These are phyloP conservation scores for Suillus fuscotomentosus DNA, from an alignment of 768 basidiomycete genomes.

Conservation along the genomic window DNA sequence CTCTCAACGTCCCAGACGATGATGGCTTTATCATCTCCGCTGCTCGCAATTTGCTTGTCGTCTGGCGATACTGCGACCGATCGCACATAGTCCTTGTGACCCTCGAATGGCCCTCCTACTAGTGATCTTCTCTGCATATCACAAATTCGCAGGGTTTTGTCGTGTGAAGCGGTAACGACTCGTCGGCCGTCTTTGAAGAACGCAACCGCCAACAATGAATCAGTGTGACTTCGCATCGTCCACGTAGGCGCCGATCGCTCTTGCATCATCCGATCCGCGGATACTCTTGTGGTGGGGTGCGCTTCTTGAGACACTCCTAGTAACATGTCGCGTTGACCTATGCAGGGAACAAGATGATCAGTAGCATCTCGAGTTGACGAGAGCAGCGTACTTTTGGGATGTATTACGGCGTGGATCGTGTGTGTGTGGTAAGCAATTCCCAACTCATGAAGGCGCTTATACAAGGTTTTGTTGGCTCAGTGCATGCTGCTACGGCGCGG, in stretches of 20 bases:
- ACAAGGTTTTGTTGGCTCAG: not conserved
- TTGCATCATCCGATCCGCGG: not conserved
- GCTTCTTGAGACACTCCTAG: not conserved
- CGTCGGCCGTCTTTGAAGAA: conserved; percentile 27
- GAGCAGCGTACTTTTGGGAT: not conserved
- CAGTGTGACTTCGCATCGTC: conserved; percentile 20
- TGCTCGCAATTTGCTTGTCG: conserved; percentile 31
- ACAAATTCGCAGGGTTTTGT: conserved; percentile 29
- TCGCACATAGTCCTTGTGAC: conserved; percentile 28
- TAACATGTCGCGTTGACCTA: not conserved
- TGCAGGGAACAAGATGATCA: not conserved
- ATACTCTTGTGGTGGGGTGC: not conserved
- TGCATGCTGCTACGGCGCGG: not conserved
- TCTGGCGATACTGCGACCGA: conserved; percentile 33
- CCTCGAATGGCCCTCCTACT: conserved; percentile 26
- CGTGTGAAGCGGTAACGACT: conserved; percentile 28
- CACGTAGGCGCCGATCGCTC: not conserved
- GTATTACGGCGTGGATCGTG: not conserved
- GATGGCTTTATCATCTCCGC: conserved; percentile 29
- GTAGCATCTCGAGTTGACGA: not conserved
- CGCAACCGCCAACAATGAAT: conserved; percentile 27
- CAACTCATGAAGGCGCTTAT: not conserved
- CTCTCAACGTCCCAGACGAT: conserved; percentile 31
- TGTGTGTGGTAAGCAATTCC: not conserved
- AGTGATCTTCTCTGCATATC: conserved; percentile 18